Evolutionary conservation across 139 green algal genomes (phyloP).

Genomic region (Asterochloris sp.): DNA sequence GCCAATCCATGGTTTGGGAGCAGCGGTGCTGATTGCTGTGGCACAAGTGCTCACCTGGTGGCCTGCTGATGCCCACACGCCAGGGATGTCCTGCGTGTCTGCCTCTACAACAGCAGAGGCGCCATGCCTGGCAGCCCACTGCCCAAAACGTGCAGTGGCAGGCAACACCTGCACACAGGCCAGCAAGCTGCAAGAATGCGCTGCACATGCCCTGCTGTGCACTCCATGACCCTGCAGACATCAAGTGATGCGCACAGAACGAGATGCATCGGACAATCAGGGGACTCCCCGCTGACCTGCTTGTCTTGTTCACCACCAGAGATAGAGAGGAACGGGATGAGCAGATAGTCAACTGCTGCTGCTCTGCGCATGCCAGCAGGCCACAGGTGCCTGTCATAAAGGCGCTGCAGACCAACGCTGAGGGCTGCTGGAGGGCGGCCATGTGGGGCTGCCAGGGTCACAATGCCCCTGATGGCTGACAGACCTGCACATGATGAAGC

Average conservation of each 20-base stretch:
- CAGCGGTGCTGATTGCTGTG: too few species aligned
- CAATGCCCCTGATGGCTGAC: conserved; percentile 23
- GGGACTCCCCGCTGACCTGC: too few species aligned
- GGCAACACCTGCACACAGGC: not conserved
- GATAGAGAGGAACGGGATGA: too few species aligned
- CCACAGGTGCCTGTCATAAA: conserved; percentile 35
- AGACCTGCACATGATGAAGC: conserved; percentile 25
- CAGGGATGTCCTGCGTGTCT: conserved; percentile 22
- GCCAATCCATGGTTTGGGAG: too few species aligned
- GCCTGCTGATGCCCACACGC: conserved; percentile 34
- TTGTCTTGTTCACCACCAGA: too few species aligned
- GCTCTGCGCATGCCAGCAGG: conserved; percentile 34
- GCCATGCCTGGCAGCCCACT: not conserved
- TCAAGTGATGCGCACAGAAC: too few species aligned
- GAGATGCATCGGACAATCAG: too few species aligned
- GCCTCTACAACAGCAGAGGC: conserved; percentile 3
- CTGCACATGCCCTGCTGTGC: too few species aligned
- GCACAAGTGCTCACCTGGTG: conserved; percentile 24
- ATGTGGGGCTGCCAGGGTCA: conserved; percentile 47
- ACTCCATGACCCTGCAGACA: too few species aligned
- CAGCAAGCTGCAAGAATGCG: too few species aligned
- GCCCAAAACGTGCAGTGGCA: not conserved
- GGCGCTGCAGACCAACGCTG: not conserved
- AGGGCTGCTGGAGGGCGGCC: too few species aligned
- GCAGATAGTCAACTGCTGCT: not conserved